Evolutionary conservation across 352 stramenopile species (phyloP).

Genomic region (Blastocystis sp.): DNA sequence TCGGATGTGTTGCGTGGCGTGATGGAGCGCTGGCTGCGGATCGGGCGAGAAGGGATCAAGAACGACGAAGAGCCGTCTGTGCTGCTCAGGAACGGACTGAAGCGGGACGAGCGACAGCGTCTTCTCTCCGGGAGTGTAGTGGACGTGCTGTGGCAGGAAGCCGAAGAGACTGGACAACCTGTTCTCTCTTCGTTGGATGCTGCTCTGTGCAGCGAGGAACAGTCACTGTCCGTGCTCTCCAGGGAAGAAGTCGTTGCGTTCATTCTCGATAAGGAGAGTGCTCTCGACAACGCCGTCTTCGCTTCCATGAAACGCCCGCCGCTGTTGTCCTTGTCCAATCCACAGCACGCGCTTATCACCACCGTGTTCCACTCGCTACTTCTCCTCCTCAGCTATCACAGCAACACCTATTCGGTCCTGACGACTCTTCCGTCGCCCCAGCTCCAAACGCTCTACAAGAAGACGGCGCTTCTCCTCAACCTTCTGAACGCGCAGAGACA

Average conservation of each 20-base stretch:
- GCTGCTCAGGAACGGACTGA: neutral
- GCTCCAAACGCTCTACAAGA: neutral
- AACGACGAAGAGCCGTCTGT: neutral
- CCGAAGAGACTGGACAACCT: too few relatives aligned
- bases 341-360: neutral
- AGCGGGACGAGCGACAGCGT: neutral
- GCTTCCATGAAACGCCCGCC: neutral
- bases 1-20: neutral
- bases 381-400: slow-evolving; percentile 2
- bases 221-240: neutral
- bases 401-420: neutral
- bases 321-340: neutral
- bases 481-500: neutral
- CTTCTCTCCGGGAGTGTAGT: neutral
- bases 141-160: neutral
- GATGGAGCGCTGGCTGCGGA: neutral
- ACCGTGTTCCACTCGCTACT: neutral
- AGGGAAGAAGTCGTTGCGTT: neutral
- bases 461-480: neutral
- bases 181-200: too few relatives aligned
- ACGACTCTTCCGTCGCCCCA: neutral
- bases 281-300: neutral
- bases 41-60: neutral
- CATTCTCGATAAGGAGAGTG: neutral
- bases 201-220: too few relatives aligned